Evolutionary conservation across 2,329 filamentous ascomycete species (phyloP), one percentile per base, ranked within the genome.

Genomic region (Aspergillus ochraceoroseus): DNA sequence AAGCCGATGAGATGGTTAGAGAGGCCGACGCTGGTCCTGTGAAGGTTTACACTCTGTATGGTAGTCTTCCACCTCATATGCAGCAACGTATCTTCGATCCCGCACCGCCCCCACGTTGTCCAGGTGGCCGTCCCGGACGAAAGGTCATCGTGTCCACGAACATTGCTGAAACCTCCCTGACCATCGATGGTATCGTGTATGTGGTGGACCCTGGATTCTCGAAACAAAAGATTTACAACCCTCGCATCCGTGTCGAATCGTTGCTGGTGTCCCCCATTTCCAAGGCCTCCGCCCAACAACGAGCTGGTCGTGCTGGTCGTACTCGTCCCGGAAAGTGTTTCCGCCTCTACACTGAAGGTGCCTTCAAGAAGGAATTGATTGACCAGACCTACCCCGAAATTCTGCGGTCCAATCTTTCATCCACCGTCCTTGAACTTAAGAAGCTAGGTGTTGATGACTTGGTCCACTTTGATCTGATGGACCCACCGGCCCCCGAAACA

Each of bases 161-260:
- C 66, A 98, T 98, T 65, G 92, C 92, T 30, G 92, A 98, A 71
- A 98, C 92, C 0, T 90, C 84, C 58, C 79, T 98, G 67, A 98
- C 92, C 32, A 98, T 98, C 46, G 92, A 98, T 61, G 92, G 92
- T 62, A 98, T 98, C 49, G 92, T 98, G 23, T 98, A 95, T 59
- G 92, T 98, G 22, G 90, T 98, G n/a, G 92, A 98, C 59, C 90
- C 92, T 2, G 92, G 92, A 23, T 98, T 98, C 72, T 95, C 88
- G 71, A 98, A 98, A 72, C 92, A 98, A 61, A 98, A 96, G 69
- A 92, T 96, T 48, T 98, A 96, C 74, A 96, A 98, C 66, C 90
- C 92, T 14, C 82, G 92, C 46, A 94, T 95, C 55, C 82, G 92
- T 65, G 89, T 98, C 50, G 92, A 98, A 68, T 96, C 92, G 1